These are phyloP conservation scores for Kwoniella shandongensis DNA, from an alignment of 768 basidiomycete genomes.

Conservation along the genomic window DNA sequence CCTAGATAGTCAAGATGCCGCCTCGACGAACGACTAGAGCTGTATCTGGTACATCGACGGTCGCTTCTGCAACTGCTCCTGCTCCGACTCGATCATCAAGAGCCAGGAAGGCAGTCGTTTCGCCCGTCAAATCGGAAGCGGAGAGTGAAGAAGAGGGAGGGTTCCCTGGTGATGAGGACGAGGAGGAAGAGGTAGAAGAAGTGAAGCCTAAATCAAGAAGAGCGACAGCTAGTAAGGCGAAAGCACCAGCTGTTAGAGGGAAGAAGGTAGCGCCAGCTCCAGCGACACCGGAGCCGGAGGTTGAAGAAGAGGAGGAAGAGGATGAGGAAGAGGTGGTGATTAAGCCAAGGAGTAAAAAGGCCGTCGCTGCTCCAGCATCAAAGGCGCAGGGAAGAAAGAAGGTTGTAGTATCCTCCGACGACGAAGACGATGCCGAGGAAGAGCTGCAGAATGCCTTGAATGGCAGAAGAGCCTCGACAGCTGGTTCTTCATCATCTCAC, in stretches of 20 bases:
- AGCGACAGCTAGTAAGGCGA: slow-evolving; percentile 11
- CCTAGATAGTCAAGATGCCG: slow-evolving; percentile 5
- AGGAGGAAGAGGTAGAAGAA: slow-evolving; percentile 23
- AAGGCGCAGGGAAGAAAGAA: slow-evolving; percentile 14
- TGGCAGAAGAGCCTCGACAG: slow-evolving; percentile 16
- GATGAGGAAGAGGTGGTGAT: slow-evolving; percentile 21
- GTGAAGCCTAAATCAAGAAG: slow-evolving; percentile 20
- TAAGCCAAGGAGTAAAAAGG: slow-evolving; percentile 8
- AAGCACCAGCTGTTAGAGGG: slow-evolving; percentile 17
- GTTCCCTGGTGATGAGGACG: slow-evolving; percentile 15
- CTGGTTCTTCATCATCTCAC: slow-evolving; percentile 1
- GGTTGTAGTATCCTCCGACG: slow-evolving; percentile 13
- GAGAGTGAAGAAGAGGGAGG: slow-evolving; percentile 19
- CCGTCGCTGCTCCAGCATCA: neutral
- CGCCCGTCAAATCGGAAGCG: neutral
- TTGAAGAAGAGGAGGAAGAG: slow-evolving; percentile 25
- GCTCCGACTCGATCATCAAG: slow-evolving; percentile 4
- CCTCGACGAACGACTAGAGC: slow-evolving; percentile 12
- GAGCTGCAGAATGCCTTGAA: slow-evolving; percentile 21
- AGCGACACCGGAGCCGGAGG: slow-evolving; percentile 6
- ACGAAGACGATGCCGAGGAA: slow-evolving; percentile 24
- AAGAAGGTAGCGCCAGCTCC: slow-evolving; percentile 12
- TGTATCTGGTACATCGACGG: slow-evolving; percentile 3
- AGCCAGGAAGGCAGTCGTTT: slow-evolving; percentile 9
- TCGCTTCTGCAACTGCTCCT: neutral